Conservation (phyloP, 1,284 basidiomycete species). For the Microbotryum violaceum region DNA sequence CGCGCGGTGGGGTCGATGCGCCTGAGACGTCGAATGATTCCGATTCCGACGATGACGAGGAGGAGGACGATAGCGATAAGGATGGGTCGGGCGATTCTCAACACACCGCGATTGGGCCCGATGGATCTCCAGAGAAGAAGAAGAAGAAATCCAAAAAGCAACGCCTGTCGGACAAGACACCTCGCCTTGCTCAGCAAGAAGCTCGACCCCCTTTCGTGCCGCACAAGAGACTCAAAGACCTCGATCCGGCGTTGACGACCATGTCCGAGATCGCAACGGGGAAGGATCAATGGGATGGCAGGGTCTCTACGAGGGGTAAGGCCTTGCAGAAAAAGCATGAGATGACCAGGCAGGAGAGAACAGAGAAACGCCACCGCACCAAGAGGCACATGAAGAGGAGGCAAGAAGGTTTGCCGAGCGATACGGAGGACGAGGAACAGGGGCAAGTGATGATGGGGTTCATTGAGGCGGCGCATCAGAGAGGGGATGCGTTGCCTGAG, state of each 20-base stretch:
- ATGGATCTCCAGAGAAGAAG: background rate
- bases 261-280: conserved; percentile 23
- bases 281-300: conserved; percentile 12
- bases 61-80: conserved; percentile 34
- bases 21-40: no score
- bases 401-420: conserved; percentile 6
- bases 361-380: background rate
- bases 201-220: conserved; percentile 12
- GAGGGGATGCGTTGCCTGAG: background rate
- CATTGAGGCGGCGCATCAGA: no score
- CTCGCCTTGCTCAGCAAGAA: background rate
- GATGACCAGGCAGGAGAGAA: conserved; percentile 5
- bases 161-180: background rate
- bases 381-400: conserved; percentile 13
- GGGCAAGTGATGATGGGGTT: no score
- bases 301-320: conserved; percentile 11
- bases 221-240: background rate
- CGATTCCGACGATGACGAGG: background rate
- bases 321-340: background rate
- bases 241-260: conserved; percentile 21
- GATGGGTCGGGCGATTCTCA: conserved; percentile 1
- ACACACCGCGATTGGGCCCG: background rate
- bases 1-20: no score
- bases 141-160: conserved; percentile 2
- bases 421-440: background rate